Percentiles rank a stretch among this genome's conserved stretches.
Conservation (phyloP, 768 basidiomycete species). For the Pulveroboletus frians region DNA sequence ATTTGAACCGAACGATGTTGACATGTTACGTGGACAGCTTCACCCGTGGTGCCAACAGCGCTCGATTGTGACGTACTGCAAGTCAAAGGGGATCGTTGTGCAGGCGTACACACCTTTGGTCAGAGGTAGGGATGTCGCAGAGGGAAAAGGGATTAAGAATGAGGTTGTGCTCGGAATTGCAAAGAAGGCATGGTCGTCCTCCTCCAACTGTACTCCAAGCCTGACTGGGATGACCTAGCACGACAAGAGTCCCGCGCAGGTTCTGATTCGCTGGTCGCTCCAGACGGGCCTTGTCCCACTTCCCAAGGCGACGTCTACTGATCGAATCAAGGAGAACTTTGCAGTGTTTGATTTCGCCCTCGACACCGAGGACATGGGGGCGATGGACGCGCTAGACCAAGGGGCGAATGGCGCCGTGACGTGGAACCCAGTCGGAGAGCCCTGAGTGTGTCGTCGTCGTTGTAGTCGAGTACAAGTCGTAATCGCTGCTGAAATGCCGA, state of each 20-base stretch:
- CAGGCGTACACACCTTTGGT: constrained; percentile 74
- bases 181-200: constrained; percentile 41
- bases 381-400: constrained; percentile 61
- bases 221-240: constrained; percentile 19
- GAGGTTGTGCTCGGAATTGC: constrained; percentile 47
- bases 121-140: constrained; percentile 32
- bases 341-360: constrained; percentile 73
- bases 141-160: constrained; percentile 39
- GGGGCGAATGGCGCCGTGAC: constrained; percentile 66
- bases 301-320: constrained; percentile 66
- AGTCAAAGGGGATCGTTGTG: constrained; percentile 50
- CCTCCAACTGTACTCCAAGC: not conserved
- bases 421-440: constrained; percentile 73
- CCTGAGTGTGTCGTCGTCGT: not conserved
- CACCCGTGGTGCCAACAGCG: constrained; percentile 80
- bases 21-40: constrained; percentile 38
- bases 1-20: not conserved
- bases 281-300: constrained; percentile 59
- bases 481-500: not conserved
- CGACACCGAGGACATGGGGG: constrained; percentile 52
- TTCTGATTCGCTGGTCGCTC: constrained; percentile 50
- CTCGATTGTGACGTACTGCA: constrained; percentile 68
- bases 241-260: constrained; percentile 33
- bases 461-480: not conserved
- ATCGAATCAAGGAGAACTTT: constrained; percentile 67